Percentiles rank a stretch among this genome's conserved stretches.
Evolutionary conservation across 805 yeast species (phyloP).

Genomic region (Pichia heedii): DNA sequence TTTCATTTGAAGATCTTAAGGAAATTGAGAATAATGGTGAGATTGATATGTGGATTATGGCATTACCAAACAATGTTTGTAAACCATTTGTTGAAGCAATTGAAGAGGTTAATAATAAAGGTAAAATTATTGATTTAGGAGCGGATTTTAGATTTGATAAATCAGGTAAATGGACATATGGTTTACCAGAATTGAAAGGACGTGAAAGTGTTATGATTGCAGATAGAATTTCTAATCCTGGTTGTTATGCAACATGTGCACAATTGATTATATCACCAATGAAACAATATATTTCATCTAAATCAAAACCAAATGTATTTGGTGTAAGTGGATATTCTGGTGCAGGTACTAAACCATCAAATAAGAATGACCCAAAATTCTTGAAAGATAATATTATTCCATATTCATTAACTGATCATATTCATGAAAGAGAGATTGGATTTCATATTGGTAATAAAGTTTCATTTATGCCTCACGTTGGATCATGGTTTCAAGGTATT

Average conservation of each 20-base stretch:
- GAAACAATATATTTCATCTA: conserved; percentile 39
- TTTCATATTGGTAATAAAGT: conserved; percentile 66
- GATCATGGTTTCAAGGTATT: conserved; percentile 99
- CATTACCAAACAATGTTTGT: conserved; percentile 96
- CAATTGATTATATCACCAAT: conserved; percentile 89
- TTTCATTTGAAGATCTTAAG: conserved; percentile 80
- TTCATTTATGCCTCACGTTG: conserved; percentile 95
- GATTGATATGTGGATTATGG: conserved; percentile 98
- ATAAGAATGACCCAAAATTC: conserved; percentile 76
- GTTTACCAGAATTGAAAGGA: conserved; percentile 83
- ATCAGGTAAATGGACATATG: conserved; percentile 84
- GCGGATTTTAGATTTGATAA: conserved; percentile 95
- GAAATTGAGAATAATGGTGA: conserved; percentile 64
- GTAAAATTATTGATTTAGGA: conserved; percentile 83
- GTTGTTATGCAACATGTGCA: conserved; percentile 98
- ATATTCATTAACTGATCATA: conserved; percentile 91
- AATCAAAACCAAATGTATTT: conserved; percentile 75
- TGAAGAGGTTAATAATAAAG: conserved; percentile 47
- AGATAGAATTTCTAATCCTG: conserved; percentile 87
- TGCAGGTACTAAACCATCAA: conserved; percentile 98
- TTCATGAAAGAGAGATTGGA: conserved; percentile 92
- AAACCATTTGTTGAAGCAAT: conserved; percentile 78
- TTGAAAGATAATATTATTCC: conserved; percentile 83
- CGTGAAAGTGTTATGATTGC: conserved; percentile 63
- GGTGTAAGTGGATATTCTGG: conserved; percentile 99